Evolutionary conservation across 805 yeast species (phyloP), one percentile per base, ranked within the genome.

Genomic region (Yarrowia sp.): DNA sequence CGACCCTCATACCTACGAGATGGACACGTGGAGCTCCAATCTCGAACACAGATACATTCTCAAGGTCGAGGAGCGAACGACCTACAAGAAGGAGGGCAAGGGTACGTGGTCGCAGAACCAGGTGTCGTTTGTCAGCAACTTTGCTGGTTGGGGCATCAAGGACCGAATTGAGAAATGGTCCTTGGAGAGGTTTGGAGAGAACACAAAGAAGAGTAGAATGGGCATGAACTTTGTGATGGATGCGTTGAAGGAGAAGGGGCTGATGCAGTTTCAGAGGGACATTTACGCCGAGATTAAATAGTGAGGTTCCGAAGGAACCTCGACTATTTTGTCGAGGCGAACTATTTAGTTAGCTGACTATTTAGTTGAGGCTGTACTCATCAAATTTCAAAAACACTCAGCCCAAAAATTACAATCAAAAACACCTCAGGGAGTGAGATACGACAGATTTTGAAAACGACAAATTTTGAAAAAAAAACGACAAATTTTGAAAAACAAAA

Each of bases 161-260:
- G 84, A 85, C 71, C 80, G 86, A 68, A 89, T 92, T 62, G 98
- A 92, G 75, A 79, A 80, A 38, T 91, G 97, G 96, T 85, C 96
- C 33, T 86, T 83, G 70, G 80, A 80, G 18, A 83, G 82, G 73
- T 90, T 92, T 73, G 80, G 84, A 51, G 86, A 86, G 65, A 89
- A 91, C 72, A 78, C 89, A 67, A 78, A 75, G 63, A 84, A 83
- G 68, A 85, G 92, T 15, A 81, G 90, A 68, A 77, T 83, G 67
- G 97, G 97, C 3, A 82, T 92, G 82, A 78, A 83, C 61, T 84
- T 83, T 74, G 97, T 90, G 17, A 88, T 92, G 91, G 84, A 86
- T 68, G 80, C 79, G 68, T 77, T 86, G 9, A 66, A 70, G 38
- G 68, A 67, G 48, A 68, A 68, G 65, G 72, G 73, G 1, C 18